These are phyloP conservation scores for Penicillium italicum DNA, from an alignment of 2,329 filamentous ascomycete species.

Conservation along the genomic window DNA sequence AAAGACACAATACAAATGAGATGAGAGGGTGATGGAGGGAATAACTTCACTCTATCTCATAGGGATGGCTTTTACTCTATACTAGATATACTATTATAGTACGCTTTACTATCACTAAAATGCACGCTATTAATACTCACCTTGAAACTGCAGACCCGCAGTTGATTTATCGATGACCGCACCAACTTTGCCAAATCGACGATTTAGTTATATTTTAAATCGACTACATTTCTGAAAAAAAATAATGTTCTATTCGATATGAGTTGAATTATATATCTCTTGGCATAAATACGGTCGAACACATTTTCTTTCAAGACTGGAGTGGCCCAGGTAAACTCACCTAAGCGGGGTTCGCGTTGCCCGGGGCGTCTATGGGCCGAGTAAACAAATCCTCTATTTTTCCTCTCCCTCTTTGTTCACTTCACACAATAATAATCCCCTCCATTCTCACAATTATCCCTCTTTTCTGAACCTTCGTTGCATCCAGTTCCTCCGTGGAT, in stretches of 20 bases:
- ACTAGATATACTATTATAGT: not conserved
- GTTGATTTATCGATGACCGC: not conserved
- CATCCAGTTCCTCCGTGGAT: not conserved
- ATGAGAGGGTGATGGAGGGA: not conserved
- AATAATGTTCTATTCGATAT: too few species aligned
- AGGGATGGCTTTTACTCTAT: not conserved
- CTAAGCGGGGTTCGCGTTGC: slow-evolving; percentile 8
- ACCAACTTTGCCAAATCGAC: not conserved
- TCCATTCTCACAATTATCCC: not conserved
- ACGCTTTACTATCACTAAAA: not conserved
- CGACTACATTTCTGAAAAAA: not conserved
- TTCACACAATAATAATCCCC: not conserved
- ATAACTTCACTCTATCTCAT: not conserved
- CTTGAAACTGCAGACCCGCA: slow-evolving; percentile 4
- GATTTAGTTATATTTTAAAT: not conserved
- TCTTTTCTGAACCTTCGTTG: not conserved
- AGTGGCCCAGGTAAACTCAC: not conserved
- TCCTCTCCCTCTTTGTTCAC: not conserved
- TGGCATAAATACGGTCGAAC: not conserved
- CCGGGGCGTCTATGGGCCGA: slow-evolving; percentile 3
- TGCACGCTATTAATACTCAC: not conserved
- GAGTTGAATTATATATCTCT: not conserved
- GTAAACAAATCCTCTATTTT: slow-evolving; percentile 7
- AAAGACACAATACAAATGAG: not conserved
- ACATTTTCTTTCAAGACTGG: not conserved